Base-by-base conservation (phyloP, 129 eudicot genomes). In the Oenanthe sinensis region DNA sequence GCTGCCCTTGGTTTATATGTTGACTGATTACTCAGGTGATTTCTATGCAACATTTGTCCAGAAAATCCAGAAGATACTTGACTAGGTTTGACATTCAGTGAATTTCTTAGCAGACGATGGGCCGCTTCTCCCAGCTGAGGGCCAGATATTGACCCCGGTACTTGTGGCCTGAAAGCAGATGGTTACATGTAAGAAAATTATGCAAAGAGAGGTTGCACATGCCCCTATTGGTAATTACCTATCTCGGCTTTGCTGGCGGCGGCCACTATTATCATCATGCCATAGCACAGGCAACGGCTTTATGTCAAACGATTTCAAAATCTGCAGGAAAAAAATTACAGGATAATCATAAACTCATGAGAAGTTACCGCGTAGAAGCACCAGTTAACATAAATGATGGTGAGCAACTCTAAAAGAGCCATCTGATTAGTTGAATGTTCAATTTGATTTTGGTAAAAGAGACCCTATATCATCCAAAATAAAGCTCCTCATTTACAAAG, bases 71-170 rank as follows among this genome's bases (percentile, higher is more conserved):
- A 40, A 69, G 87, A 63, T 4, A 82, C 40, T 36, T 50, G 79
- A 71, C 68, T 52, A 68, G 89, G 77, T 81, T 87, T 92, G 52
- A 92, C 81, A 80, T 92, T 95, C 73, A 95, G 75, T 6, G 92
- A 85, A 87, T 95, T 92, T 79, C 86, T 91, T 52, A 95, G 77
- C n/a, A 95, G 91, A 60, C 99, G 99, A 71, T 92, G 91, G 24
- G 99, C 97, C 24, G 99, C 99, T 82, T 92, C 96, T 16, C 99
- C 99, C 85, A 95, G 82, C 78, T 80, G 50, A 71, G 88, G 94
- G 45, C 97, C 99, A 50, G 84, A 84, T 82, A 92, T 88, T 73
- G 96, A 92, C 63, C 97, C 97, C 11, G 92, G 89, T 33, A 91
- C 87, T 78, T 87, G 96, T 49, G 90, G 96, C 91, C 99, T 95